Evolutionary conservation across 2,329 filamentous ascomycete genomes (phyloP), one percentile per base, ranked within the genome.

Genomic region (Dichotomopilus funicola): DNA sequence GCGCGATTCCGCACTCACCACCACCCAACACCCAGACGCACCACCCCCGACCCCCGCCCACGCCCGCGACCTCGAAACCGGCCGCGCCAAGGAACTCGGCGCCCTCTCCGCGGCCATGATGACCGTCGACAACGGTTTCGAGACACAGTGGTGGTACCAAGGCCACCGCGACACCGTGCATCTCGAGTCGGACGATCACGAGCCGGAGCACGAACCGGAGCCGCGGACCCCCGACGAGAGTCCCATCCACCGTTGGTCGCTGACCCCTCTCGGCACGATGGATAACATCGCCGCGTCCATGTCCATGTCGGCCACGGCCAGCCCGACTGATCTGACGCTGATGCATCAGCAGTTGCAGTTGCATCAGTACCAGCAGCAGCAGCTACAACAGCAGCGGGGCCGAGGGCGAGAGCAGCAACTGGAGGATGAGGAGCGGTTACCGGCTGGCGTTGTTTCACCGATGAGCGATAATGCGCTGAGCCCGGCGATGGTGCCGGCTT

Each of bases 71-170:
- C 59, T 63, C n/a, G 74, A 76, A 43, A 70, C 72, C 0, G 66
- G 68, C 36, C 62, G 66, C 11, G 68, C 63, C 7, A 61, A 64
- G 12, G 75, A 80, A 45, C 72, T 80, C 3, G 76, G 76, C 53
- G 72, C 75, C 0, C 68, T 81, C 4, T 78, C 77, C 8, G 72
- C 73, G 4, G 78, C 78, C 40, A 74, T 81, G 72, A 74, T 81
- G 69, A 81, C 78, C 2, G 75, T 81, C 3, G 78, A 81, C 62
- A 81, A 80, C 61, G 78, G 78, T 2, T 81, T 81, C 60, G 78
- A 81, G 67, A 75, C 77, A 58, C 78, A 81, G 65, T 80, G 78
- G 78, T 81, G 78, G 78, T 75, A 80, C 61, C 75, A 77, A 58
- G 78, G 77, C 1, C 56, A 58, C 7, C 66, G 71, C 1, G 67